Evolutionary conservation across 2,329 filamentous ascomycete species (phyloP).

Genomic region (Colletotrichum zoysiae): DNA sequence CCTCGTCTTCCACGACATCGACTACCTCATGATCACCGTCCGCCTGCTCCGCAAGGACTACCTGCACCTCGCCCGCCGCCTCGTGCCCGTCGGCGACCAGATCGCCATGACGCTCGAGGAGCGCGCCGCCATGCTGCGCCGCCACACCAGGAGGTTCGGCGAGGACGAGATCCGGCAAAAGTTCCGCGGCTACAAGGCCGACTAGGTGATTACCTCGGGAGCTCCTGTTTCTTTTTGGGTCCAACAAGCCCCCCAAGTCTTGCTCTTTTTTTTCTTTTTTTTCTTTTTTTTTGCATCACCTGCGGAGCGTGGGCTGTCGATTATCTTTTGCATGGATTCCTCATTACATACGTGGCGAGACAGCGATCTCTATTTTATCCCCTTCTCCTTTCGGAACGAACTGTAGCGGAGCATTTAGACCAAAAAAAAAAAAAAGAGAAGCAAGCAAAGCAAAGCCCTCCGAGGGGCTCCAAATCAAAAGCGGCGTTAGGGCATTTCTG

Average conservation of each 20-base stretch:
- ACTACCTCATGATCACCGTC: constrained; percentile 82
- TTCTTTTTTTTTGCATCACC: not conserved
- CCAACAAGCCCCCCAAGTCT: not conserved
- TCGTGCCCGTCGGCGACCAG: constrained; percentile 82
- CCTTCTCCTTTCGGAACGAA: not conserved
- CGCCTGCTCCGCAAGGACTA: constrained; percentile 79
- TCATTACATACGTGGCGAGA: not conserved
- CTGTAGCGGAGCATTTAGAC: not conserved
- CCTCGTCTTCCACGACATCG: constrained; percentile 84
- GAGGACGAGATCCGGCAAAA: constrained; percentile 74
- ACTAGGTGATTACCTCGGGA: not conserved
- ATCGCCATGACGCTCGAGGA: constrained; percentile 74
- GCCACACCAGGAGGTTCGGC: constrained; percentile 74
- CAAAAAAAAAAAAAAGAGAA: not conserved
- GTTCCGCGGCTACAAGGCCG: constrained; percentile 53
- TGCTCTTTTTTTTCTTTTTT: too few relatives aligned
- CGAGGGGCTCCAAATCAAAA: not conserved
- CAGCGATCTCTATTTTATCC: not conserved
- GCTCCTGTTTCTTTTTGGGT: too few relatives aligned
- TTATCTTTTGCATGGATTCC: not conserved
- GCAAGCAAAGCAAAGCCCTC: not conserved
- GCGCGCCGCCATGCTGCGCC: constrained; percentile 71
- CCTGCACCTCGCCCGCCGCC: constrained; percentile 72
- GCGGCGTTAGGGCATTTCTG: not conserved
- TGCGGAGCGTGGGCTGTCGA: not conserved